Evolutionary conservation across 805 yeast genomes (phyloP), one percentile per base, ranked within the genome.

Genomic region (Torulaspora gathmanii): DNA sequence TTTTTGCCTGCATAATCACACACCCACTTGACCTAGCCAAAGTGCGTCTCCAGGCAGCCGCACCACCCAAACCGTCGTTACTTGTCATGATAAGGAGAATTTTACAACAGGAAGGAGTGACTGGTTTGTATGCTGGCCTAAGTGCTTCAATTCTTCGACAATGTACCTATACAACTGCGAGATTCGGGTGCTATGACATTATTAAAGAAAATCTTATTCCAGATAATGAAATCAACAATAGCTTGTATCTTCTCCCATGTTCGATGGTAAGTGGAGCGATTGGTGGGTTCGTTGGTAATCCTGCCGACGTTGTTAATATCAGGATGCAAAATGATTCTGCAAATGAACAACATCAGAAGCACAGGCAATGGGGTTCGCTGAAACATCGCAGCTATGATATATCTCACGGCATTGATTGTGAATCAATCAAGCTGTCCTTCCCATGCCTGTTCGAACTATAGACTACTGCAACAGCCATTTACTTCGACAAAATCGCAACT

Each of bases 1-100:
- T n/a, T n/a, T 17, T 33, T 17, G 35, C 11, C 17, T 33, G 83
- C 58, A 53, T 77, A 29, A 77, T 76, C 37, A 82, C 88, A 1
- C 96, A 87, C 65, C 95, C 95, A 4, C 70, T 87, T 47, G 96
- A 87, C 62, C 70, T 87, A 34, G 93, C 95, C 2, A 87, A 87
- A 58, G 95, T 89, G 6, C 77, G 95, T 40, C 70, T 87, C 61
- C 96, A 87, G 62, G 83, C 96, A 0, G 89, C 95, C 2, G 60
- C 75, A 0, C 69, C 65, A 10, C 83, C 86, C 3, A 88, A 87
- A 34, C 83, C 79, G 44, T 71, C 80, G 0, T 70, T 87, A 52
- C 60, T 77, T 7, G 69, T 76, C 6, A 83, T 87, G 77, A 73
- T 57, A 7, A 30, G 43, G 19, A 33, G 44, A 17, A 33, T 40